Evolutionary conservation across 305 asterid species (phyloP).

Genomic region (Petunia hybrid): DNA sequence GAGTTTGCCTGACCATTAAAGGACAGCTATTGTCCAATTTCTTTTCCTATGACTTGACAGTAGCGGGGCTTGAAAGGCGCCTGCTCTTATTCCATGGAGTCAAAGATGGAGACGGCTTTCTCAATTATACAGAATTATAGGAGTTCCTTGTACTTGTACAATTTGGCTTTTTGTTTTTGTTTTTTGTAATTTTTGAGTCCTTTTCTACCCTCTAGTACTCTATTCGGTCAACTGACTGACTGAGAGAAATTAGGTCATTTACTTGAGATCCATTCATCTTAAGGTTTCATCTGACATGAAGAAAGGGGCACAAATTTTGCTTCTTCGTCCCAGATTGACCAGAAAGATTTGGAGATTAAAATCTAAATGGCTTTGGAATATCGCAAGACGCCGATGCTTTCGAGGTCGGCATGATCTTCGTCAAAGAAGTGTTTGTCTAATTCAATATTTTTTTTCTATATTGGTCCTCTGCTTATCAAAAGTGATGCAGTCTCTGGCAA

Average conservation of each 20-base stretch:
- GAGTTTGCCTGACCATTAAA: background rate
- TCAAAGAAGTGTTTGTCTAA: background rate
- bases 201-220: slow-evolving; percentile 4
- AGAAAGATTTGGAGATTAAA: background rate
- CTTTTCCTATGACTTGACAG: background rate
- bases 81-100: background rate
- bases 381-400: background rate
- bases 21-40: background rate
- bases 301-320: background rate
- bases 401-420: background rate
- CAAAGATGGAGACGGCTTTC: background rate
- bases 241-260: background rate
- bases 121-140: slow-evolving; percentile 4
- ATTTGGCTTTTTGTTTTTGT: background rate
- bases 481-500: background rate
- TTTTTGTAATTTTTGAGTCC: background rate
- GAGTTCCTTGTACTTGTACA: slow-evolving; percentile 23
- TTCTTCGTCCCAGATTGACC: background rate
- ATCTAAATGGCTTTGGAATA: slow-evolving; percentile 9
- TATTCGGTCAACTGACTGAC: slow-evolving; percentile 1
- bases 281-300: slow-evolving; percentile 6
- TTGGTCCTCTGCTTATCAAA: background rate
- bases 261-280: slow-evolving; percentile 19
- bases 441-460: background rate
- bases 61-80: background rate